Evolutionary conservation across 768 basidiomycete species (phyloP).

Genomic region (Rhizopogon vulgaris): DNA sequence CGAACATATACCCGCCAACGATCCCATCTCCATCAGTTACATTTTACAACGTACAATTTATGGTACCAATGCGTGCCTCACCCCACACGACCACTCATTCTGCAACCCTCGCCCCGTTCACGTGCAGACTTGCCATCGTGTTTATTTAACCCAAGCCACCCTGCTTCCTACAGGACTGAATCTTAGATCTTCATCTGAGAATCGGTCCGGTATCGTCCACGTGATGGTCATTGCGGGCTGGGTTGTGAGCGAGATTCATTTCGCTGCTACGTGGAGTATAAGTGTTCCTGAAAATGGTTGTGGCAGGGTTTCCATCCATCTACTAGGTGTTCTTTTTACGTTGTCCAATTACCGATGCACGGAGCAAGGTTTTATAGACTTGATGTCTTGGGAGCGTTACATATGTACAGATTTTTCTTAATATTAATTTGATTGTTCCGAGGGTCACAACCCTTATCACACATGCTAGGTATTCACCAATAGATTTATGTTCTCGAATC

Average conservation of each 20-base stretch:
- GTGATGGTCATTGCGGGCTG: background rate
- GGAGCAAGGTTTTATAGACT: too few species aligned
- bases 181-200: background rate
- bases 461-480: too few species aligned
- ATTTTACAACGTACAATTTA: background rate
- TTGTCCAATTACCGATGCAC: background rate
- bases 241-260: background rate
- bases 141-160: constrained; percentile 1
- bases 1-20: background rate
- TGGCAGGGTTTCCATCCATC: background rate
- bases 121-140: background rate
- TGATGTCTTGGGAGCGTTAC: too few species aligned
- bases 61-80: background rate
- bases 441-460: too few species aligned
- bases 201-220: background rate
- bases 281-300: background rate
- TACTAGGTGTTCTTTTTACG: background rate
- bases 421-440: too few species aligned
- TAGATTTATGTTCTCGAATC: too few species aligned
- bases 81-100: background rate
- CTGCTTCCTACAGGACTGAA: background rate
- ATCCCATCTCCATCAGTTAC: background rate
- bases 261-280: background rate
- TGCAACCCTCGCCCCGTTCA: background rate
- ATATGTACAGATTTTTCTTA: too few species aligned